Evolutionary conservation across 306 rosid species (phyloP).

Genomic region (Sophora flavescens): DNA sequence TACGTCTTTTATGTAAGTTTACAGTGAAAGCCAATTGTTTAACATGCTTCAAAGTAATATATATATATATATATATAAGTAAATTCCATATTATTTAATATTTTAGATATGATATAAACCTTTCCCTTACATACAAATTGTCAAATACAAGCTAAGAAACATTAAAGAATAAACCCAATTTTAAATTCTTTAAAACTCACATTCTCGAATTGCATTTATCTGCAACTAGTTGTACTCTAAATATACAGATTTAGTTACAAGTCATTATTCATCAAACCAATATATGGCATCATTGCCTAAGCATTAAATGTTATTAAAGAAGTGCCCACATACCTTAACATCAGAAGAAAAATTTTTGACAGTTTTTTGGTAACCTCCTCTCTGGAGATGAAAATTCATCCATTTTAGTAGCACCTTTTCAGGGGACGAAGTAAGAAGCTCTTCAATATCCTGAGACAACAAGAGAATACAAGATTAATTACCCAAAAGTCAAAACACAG

Average conservation of each 20-base stretch:
- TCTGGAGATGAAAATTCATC: constrained; percentile 97
- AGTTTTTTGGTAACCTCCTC: constrained; percentile 83
- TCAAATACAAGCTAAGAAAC: neutral
- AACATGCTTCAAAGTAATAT: neutral
- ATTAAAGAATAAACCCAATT: constrained; percentile 1
- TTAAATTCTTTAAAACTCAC: neutral
- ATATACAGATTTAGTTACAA: neutral
- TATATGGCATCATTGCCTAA: neutral
- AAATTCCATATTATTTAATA: neutral
- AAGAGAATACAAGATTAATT: constrained; percentile 35
- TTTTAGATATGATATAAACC: neutral
- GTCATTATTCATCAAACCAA: constrained; percentile 2
- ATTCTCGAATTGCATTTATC: neutral
- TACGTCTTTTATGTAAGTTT: neutral
- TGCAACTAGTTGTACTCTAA: neutral
- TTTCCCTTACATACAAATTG: neutral
- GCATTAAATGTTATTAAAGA: constrained; percentile 5
- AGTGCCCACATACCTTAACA: constrained; percentile 70
- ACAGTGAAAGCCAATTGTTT: neutral
- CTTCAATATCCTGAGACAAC: constrained; percentile 86
- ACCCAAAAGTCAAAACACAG: constrained; percentile 21
- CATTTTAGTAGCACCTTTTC: constrained; percentile 91
- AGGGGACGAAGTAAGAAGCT: constrained; percentile 90
- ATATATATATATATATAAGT: no score
- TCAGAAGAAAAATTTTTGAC: constrained; percentile 89